Evolutionary conservation across 257 asterid genomes (phyloP), one percentile per base, ranked within the genome.

Genomic region (Solanum pimpinellifolium): DNA sequence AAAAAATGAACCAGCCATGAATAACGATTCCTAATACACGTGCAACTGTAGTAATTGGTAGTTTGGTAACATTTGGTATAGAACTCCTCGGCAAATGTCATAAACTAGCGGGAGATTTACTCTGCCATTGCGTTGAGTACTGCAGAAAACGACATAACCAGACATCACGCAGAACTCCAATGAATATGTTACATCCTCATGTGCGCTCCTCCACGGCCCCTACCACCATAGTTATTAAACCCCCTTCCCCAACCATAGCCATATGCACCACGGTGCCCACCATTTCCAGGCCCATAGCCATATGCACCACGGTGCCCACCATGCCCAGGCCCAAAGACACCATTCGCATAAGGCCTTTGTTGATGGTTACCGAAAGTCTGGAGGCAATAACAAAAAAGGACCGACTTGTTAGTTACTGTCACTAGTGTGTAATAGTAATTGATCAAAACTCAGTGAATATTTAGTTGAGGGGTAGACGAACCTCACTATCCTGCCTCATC

Each of bases 341-440:
- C 89, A 86, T 83, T 86, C 16, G 91, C 87, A 87, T 87, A 95
- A 81, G 87, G 77, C 86, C 93, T 92, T 88, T 92, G 90, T 73
- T 91, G 94, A 87, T 88, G 88, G 87, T 89, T 88, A 88, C 94
- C 98, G 49, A 93, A 95, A 56, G 95, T 91, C 96, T 92, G 88
- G 15, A 20, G 21, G 76, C 9, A 62, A 23, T 91, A 72, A 84
- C 23, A 80, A 70, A 42, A 72, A 44, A 74, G 23, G 68, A 62
- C 47, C 33, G 41, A 46, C 25, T 47, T 39, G 15, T 33, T 23
- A 60, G 42, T 56, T 52, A 46, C 42, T 10, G 37, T 83, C 72
- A 59, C 21, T 80, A 47, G 39, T 35, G 42, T 87, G 47, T 33
- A 49, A 42, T 62, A 39, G 49, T 20, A 37, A 68, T n/a, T 39